Evolutionary conservation across 176 grass and related monocot species (phyloP).

Genomic region (Avena eriantha): DNA sequence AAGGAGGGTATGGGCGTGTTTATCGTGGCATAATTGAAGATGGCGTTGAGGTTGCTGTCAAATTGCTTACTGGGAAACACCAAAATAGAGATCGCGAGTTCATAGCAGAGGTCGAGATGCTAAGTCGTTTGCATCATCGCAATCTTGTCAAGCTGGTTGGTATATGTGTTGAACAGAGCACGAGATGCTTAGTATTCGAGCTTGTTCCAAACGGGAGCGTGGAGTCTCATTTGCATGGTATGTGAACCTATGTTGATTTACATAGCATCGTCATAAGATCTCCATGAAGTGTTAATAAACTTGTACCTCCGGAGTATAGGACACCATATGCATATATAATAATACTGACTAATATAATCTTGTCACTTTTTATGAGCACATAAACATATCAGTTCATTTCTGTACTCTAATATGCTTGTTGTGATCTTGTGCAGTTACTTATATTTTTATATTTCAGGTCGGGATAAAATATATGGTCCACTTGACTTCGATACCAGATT

Average conservation of each 20-base stretch:
- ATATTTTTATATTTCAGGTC: conserved; percentile 53
- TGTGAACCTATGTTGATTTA: conserved; percentile 18
- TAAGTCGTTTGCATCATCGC: conserved; percentile 94
- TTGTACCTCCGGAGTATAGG: background rate
- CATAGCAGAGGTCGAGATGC: conserved; percentile 94
- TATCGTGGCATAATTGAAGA: conserved; percentile 68
- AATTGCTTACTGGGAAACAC: conserved; percentile 89
- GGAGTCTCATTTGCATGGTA: conserved; percentile 97
- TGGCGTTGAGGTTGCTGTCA: conserved; percentile 83
- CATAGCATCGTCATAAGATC: background rate
- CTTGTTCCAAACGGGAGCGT: conserved; percentile 92
- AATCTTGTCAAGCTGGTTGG: conserved; percentile 96
- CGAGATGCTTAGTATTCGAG: conserved; percentile 84
- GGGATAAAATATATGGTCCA: conserved; percentile 67
- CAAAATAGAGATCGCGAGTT: conserved; percentile 80
- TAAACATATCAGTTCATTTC: background rate
- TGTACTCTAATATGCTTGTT: background rate
- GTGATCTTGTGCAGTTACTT: background rate
- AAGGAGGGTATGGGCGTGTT: conserved; percentile 95
- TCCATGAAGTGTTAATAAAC: background rate
- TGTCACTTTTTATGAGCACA: background rate
- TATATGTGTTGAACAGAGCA: conserved; percentile 87
- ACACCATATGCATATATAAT: background rate
- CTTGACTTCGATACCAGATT: conserved; percentile 82
- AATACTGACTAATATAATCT: background rate